Evolutionary conservation across 2,329 filamentous ascomycete genomes (phyloP).

Genomic region (Dendryphion nanum): DNA sequence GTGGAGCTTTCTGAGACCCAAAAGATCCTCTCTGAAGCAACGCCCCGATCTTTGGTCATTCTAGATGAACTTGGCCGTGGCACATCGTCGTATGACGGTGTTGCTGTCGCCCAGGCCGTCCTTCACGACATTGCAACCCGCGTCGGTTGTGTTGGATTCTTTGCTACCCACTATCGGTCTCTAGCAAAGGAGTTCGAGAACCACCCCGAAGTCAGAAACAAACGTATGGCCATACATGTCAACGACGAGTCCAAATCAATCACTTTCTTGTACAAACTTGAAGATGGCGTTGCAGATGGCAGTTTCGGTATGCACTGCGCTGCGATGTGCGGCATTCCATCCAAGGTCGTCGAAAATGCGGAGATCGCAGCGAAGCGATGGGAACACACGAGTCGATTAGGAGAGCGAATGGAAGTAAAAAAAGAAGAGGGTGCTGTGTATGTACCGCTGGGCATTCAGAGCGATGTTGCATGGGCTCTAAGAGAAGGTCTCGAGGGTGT

Average conservation of each 20-base stretch:
- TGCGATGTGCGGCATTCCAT: slow-evolving; percentile 92
- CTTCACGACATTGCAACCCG: slow-evolving; percentile 95
- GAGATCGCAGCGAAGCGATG: slow-evolving; percentile 87
- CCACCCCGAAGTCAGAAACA: slow-evolving; percentile 83
- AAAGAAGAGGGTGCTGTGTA: slow-evolving; percentile 68
- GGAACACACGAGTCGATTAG: slow-evolving; percentile 91
- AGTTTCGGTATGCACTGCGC: slow-evolving; percentile 99
- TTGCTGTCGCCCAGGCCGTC: slow-evolving; percentile 93
- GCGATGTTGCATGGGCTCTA: slow-evolving; percentile 79
- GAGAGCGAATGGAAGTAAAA: slow-evolving; percentile 80
- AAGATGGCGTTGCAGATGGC: slow-evolving; percentile 90
- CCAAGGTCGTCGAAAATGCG: slow-evolving; percentile 77
- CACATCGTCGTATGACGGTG: slow-evolving; percentile 92
- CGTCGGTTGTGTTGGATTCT: slow-evolving; percentile 92
- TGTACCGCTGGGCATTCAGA: slow-evolving; percentile 81
- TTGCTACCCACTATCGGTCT: slow-evolving; percentile 96
- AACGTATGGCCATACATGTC: slow-evolving; percentile 92
- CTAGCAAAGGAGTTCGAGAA: slow-evolving; percentile 85
- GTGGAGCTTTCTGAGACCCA: slow-evolving; percentile 97
- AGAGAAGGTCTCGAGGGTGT: slow-evolving; percentile 52
- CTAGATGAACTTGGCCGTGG: slow-evolving; percentile 94
- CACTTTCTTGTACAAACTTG: slow-evolving; percentile 94
- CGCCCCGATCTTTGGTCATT: slow-evolving; percentile 90
- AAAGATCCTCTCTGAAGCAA: slow-evolving; percentile 94
- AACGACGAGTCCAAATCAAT: slow-evolving; percentile 80